Evolutionary conservation across 2,329 filamentous ascomycete species (phyloP).

Genomic region (Cercospora sp.): DNA sequence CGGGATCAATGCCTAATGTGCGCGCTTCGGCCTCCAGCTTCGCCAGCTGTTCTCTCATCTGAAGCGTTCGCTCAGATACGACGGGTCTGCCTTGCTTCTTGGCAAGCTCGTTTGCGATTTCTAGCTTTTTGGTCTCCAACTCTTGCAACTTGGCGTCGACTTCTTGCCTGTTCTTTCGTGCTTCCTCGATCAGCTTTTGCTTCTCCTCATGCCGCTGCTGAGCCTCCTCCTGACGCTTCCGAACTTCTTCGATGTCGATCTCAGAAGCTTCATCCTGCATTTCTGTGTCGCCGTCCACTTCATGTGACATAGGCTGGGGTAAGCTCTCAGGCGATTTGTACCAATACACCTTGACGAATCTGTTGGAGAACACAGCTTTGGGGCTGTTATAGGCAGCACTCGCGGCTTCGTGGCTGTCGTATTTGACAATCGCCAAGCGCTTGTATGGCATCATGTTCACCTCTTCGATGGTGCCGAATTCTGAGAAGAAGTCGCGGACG

Average conservation of each 20-base stretch:
- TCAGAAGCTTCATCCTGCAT: constrained; percentile 46
- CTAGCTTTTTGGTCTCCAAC: constrained; percentile 65
- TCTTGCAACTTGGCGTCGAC: constrained; percentile 64
- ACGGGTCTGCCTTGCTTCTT: constrained; percentile 49
- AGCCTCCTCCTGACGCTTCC: constrained; percentile 68
- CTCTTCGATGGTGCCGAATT: constrained; percentile 67
- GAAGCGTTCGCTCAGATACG: constrained; percentile 57
- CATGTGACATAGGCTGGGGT: constrained; percentile 21
- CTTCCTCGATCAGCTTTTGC: constrained; percentile 61
- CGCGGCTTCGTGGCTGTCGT: constrained; percentile 64
- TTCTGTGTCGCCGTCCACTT: constrained; percentile 28
- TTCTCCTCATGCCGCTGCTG: constrained; percentile 70
- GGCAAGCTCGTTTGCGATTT: constrained; percentile 62
- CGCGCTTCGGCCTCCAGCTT: constrained; percentile 73
- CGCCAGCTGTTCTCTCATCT: constrained; percentile 69
- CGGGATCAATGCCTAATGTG: constrained; percentile 66
- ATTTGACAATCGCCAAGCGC: constrained; percentile 69
- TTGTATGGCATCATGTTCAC: constrained; percentile 67
- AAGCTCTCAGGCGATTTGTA: constrained; percentile 52
- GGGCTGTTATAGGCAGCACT: constrained; percentile 72
- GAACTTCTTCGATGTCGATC: constrained; percentile 70
- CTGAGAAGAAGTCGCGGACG: constrained; percentile 68
- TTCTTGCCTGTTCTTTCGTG: constrained; percentile 63
- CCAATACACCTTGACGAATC: constrained; percentile 85
- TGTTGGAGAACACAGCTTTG: constrained; percentile 79